These are phyloP conservation scores for Leccinellum albellum DNA, from an alignment of 768 basidiomycete genomes.

Conservation along the genomic window DNA sequence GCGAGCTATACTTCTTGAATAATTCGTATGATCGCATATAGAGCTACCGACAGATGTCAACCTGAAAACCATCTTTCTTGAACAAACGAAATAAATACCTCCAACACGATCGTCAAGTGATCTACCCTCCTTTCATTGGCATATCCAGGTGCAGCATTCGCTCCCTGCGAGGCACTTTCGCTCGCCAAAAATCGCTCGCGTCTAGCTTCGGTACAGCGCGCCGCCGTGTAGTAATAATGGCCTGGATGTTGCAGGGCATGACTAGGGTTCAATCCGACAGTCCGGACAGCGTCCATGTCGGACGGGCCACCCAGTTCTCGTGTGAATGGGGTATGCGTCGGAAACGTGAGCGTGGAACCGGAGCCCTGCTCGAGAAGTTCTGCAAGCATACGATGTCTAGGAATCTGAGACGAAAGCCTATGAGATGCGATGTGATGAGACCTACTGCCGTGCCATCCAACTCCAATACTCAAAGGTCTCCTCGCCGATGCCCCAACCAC, in stretches of 20 bases:
- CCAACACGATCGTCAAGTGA: conserved; percentile 76
- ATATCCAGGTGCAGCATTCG: conserved; percentile 61
- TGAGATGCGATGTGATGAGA: conserved; percentile 6
- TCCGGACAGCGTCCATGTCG: conserved; percentile 58
- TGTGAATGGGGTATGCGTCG: conserved; percentile 48
- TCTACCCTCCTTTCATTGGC: conserved; percentile 91
- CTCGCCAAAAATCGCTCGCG: conserved; percentile 60
- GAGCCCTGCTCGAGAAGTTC: conserved; percentile 87
- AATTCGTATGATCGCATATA: conserved; percentile 93
- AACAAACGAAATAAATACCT: conserved; percentile 43
- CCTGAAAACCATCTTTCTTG: not conserved
- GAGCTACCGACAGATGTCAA: conserved; percentile 46
- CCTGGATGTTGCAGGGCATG: conserved; percentile 88
- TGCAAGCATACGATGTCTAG: conserved; percentile 82
- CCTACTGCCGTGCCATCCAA: conserved; percentile 89
- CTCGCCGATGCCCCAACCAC: conserved; percentile 94
- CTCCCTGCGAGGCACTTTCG: conserved; percentile 40
- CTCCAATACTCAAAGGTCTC: conserved; percentile 94
- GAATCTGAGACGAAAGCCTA: not conserved
- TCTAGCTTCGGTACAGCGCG: conserved; percentile 76
- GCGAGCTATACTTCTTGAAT: conserved; percentile 72
- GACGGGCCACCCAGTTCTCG: conserved; percentile 29
- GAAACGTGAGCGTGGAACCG: conserved; percentile 57
- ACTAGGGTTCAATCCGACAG: conserved; percentile 72
- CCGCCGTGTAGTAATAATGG: conserved; percentile 83